Evolutionary conservation across 768 basidiomycete species (phyloP).

Genomic region (Leucocoprinus sp.): DNA sequence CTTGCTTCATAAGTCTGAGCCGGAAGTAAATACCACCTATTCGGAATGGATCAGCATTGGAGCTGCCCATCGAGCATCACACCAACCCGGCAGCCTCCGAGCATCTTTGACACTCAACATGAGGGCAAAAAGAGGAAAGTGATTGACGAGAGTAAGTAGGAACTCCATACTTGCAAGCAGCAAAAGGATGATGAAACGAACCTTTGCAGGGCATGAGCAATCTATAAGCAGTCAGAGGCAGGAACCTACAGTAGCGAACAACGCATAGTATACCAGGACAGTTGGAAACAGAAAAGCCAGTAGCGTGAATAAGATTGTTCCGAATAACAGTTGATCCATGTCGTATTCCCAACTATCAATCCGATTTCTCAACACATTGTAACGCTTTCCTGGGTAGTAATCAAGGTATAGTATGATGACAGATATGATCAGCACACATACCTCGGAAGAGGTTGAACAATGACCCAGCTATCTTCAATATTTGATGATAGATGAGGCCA

Average conservation of each 20-base stretch:
- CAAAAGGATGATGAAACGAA: constrained; percentile 36
- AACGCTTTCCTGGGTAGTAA: constrained; percentile 64
- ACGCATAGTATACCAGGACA: constrained; percentile 72
- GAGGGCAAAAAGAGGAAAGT: constrained; percentile 86
- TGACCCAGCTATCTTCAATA: constrained; percentile 49
- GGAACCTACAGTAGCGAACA: constrained; percentile 61
- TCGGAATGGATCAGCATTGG: constrained; percentile 13
- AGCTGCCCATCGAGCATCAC: neutral
- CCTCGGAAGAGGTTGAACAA: constrained; percentile 91
- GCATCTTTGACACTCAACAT: constrained; percentile 83
- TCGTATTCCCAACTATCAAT: constrained; percentile 89
- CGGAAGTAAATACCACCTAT: constrained; percentile 19
- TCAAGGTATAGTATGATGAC: neutral
- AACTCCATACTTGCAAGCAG: constrained; percentile 58
- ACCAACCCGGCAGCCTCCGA: constrained; percentile 67
- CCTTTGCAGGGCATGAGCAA: constrained; percentile 20
- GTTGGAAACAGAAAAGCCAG: constrained; percentile 81
- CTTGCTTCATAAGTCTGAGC: neutral
- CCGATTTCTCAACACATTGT: constrained; percentile 80
- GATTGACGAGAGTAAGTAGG: constrained; percentile 73
- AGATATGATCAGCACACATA: constrained; percentile 18
- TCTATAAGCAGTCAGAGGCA: constrained; percentile 22
- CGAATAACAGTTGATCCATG: constrained; percentile 90
- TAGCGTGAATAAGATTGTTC: constrained; percentile 82
- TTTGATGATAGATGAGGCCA: constrained; percentile 50